These are phyloP conservation scores for Ceriops zippeliana DNA, from an alignment of 345 rosid genomes.

Conservation along the genomic window DNA sequence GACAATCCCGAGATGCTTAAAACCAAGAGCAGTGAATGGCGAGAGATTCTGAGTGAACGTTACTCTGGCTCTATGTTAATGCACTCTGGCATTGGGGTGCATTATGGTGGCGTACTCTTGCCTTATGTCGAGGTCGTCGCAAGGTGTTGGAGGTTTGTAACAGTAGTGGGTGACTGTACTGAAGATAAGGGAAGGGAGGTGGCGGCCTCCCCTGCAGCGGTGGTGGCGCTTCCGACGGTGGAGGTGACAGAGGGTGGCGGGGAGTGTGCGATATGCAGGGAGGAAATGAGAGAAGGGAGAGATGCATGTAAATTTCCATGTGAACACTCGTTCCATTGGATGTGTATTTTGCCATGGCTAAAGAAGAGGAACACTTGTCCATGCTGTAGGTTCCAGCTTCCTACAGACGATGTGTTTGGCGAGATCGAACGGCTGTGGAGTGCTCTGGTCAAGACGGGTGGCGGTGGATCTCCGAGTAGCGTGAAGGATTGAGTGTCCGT, in stretches of 20 bases:
- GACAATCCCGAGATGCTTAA: constrained; percentile 48
- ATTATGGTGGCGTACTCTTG: constrained; percentile 52
- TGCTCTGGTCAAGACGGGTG: constrained; percentile 33
- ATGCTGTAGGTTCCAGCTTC: constrained; percentile 80
- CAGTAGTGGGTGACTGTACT: constrained; percentile 33
- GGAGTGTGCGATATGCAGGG: constrained; percentile 78
- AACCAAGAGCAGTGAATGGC: constrained; percentile 50
- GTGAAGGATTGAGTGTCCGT: too few species aligned
- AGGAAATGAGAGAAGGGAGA: constrained; percentile 79
- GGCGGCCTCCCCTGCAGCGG: constrained; percentile 60
- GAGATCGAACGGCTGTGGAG: constrained; percentile 90
- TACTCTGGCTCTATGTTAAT: constrained; percentile 33
- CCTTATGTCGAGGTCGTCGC: constrained; percentile 59
- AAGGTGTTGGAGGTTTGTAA: constrained; percentile 59
- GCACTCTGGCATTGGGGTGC: constrained; percentile 40
- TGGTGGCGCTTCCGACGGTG: constrained; percentile 63
- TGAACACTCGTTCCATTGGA: constrained; percentile 83
- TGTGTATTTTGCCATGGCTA: constrained; percentile 79
- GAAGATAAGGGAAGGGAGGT: constrained; percentile 41
- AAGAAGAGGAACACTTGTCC: constrained; percentile 83
- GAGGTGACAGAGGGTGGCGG: constrained; percentile 38
- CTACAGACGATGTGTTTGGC: constrained; percentile 63
- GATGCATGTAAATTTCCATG: constrained; percentile 85
- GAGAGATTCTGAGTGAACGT: constrained; percentile 29
- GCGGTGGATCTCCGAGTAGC: not conserved